Evolutionary conservation across 2,329 filamentous ascomycete species (phyloP), one percentile per base, ranked within the genome.

Genomic region (Aspergillus cejpii): DNA sequence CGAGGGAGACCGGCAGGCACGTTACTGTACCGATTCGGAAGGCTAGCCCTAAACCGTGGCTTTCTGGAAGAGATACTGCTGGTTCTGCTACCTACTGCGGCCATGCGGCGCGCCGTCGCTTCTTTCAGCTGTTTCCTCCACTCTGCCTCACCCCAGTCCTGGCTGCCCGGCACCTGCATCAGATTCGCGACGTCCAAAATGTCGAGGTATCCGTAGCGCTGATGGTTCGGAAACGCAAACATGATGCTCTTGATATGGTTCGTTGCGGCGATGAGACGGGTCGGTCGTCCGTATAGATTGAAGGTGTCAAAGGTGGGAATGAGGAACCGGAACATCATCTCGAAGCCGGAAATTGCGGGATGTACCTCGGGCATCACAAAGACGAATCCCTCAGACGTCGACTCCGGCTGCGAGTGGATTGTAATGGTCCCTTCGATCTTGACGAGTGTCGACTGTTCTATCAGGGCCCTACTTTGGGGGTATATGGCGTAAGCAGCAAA

Each of bases 351-450:
- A 10, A 98, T 85, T 14, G 88, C 90, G n/a, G 91, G 84, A 59
- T 87, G 88, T 1, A 85, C 80, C 65, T 98, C 92, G 3, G 92
- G 92, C 90, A 98, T 96, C 55, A 97, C 83, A 61, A 98, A 98
- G 3, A 98, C 87, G 58, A 96, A 96, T 0, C 92, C 92, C 63
- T 98, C 92, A 0, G 85, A 85, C 2, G 81, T 81, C 0, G 84
- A 83, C 15, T 87, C 81, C 6, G 86, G 83, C 10, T 82, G 79
- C 0, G 84, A 84, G 67, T 96, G 89, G 29, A 96, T 87, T 0
- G 85, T 89, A 49, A 98, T 88, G 51, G 81, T 81, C 7, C 90
- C 92, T 68, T 98, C 92, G 21, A 98, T 78, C 67, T 98, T 98
- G 51, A 97, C 78, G 48, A 98, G 71, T 0, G 91, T 96, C 1